Conservation (phyloP, 345 rosid genomes). For the Heritiera littoralis region DNA sequence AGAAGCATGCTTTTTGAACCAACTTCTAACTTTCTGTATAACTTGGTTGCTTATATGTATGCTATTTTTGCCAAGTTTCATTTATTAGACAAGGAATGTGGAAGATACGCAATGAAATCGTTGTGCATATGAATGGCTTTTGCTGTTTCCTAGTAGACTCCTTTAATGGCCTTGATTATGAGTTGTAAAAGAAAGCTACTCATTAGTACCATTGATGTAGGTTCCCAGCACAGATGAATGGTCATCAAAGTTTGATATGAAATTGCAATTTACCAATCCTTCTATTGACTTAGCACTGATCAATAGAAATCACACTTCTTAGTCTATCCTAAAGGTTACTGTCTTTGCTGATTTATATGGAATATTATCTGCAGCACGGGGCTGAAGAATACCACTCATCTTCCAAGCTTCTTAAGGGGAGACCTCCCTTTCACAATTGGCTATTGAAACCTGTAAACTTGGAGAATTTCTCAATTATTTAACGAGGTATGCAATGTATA, state of each 20-base stretch:
- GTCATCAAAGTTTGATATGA: not conserved
- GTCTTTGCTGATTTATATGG: slow-evolving; percentile 10
- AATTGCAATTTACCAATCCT: not conserved
- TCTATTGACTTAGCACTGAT: not conserved
- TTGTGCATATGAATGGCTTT: not conserved
- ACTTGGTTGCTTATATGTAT: not conserved
- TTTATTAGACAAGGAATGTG: not conserved
- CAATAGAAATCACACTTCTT: not conserved
- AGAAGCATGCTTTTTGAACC: not conserved
- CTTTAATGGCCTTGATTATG: not conserved
- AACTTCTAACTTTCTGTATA: not conserved
- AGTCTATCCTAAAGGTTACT: not conserved
- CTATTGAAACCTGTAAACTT: slow-evolving; percentile 40
- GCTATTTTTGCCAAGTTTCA: not conserved
- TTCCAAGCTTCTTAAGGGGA: slow-evolving; percentile 43
- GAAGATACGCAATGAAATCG: not conserved
- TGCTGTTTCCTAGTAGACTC: not conserved
- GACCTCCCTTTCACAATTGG: slow-evolving; percentile 51
- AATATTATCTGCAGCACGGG: slow-evolving; percentile 50
- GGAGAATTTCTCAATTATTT: slow-evolving; percentile 43
- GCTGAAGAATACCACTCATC: slow-evolving; percentile 49
- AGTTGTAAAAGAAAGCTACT: not conserved
- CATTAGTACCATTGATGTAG: not conserved
- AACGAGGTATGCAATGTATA: slow-evolving; percentile 22
- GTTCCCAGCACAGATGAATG: not conserved